Percentiles rank a stretch among this genome's conserved stretches.
These are phyloP conservation scores for Ogataea naganishii DNA, from an alignment of 805 yeast species.

Conservation along the genomic window DNA sequence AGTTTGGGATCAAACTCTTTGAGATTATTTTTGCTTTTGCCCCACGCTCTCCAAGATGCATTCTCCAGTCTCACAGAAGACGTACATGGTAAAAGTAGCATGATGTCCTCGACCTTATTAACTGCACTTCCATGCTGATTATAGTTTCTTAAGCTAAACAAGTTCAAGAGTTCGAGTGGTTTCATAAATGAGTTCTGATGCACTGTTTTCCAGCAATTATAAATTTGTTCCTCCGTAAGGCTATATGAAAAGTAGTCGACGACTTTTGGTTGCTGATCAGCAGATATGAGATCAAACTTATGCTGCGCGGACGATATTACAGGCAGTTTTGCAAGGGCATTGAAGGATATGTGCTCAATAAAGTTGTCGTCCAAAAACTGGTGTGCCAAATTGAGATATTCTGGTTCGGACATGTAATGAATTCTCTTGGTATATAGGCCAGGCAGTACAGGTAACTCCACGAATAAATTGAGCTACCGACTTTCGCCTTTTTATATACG, in stretches of 20 bases:
- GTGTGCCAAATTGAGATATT: conserved; percentile 14
- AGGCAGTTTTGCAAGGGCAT: conserved; percentile 17
- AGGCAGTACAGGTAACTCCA: no score
- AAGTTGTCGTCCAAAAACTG: conserved; percentile 24
- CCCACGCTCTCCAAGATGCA: conserved; percentile 95
- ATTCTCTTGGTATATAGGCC: no score
- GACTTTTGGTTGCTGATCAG: conserved; percentile 15
- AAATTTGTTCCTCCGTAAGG: conserved; percentile 26
- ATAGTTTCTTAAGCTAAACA: conserved; percentile 15
- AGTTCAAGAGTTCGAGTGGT: conserved; percentile 22
- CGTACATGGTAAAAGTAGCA: conserved; percentile 25
- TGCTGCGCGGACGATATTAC: conserved; percentile 15
- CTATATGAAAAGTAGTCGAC: conserved; percentile 33
- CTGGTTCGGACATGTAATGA: no score
- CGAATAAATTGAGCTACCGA: no score
- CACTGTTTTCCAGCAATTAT: conserved; percentile 33
- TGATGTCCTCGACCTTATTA: conserved; percentile 23
- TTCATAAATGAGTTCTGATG: conserved; percentile 26
- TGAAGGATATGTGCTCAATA: conserved; percentile 12
- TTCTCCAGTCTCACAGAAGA: conserved; percentile 51
- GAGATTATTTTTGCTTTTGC: conserved; percentile 59
- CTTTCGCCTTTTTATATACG: no score
- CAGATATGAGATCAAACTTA: conserved; percentile 3
- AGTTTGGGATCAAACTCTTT: conserved; percentile 33
- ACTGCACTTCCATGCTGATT: conserved; percentile 4